phyloP scores from a whole-genome alignment of 306 rosid genomes.

The Hippophae tibetana region DNA sequence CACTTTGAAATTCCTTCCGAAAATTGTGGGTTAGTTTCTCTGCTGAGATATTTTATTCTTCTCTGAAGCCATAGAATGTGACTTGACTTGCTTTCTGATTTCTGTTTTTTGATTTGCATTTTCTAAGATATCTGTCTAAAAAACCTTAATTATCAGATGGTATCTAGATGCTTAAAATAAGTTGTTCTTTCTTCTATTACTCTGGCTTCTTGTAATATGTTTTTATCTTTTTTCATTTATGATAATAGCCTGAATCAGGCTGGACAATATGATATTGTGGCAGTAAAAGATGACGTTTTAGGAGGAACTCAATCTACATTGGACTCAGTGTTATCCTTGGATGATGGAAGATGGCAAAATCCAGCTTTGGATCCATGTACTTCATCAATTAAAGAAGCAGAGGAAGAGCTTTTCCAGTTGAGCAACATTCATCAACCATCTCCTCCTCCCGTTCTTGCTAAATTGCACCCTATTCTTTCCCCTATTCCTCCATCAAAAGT shows the following conservation, averaged over 20 bases:
- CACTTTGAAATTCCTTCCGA: constrained; percentile 21
- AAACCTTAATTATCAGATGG: constrained; percentile 8
- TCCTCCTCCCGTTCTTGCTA: constrained; percentile 94
- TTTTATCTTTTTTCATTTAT: constrained; percentile 18
- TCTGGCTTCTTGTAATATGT: constrained; percentile 25
- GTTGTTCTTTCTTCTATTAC: constrained; percentile 12
- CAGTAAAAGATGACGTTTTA: constrained; percentile 46
- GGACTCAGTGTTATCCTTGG: constrained; percentile 84
- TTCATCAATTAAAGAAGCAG: constrained; percentile 36
- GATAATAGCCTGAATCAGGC: constrained; percentile 57
- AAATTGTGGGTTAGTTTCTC: constrained; percentile 39
- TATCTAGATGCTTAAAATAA: constrained; percentile 9
- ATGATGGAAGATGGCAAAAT: constrained; percentile 65
- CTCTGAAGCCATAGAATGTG: constrained; percentile 7
- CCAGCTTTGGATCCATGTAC: constrained; percentile 45
- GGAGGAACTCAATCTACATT: constrained; percentile 46
- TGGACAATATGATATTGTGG: constrained; percentile 60
- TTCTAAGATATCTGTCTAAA: constrained; percentile 6
- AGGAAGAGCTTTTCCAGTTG: constrained; percentile 52
- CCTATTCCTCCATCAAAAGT: constrained; percentile 82
- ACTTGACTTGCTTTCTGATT: constrained; percentile 8
- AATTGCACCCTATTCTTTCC: constrained; percentile 40
- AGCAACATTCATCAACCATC: constrained; percentile 68
- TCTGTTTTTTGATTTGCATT: constrained; percentile 12
- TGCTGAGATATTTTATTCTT: constrained; percentile 11